A percentile compares a stretch with the other conserved stretches of the same genome.
Conservation (phyloP, 148 eudicot genomes). For the Bassia scoparia region DNA sequence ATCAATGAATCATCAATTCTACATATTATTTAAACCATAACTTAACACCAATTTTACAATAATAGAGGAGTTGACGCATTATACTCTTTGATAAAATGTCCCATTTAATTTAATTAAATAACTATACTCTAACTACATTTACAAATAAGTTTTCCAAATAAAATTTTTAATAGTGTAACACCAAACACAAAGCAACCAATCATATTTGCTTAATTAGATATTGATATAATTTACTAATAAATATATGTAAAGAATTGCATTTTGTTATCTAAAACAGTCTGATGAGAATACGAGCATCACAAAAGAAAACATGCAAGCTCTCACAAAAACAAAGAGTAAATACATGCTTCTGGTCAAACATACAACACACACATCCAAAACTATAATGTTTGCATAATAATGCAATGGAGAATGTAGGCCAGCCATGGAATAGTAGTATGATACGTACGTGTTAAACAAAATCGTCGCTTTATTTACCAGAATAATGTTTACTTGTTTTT, state of each 20-base stretch:
- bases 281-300: conserved; percentile 15
- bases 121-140: too few relatives aligned
- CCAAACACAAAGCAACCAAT: not conserved
- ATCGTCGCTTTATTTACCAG: not conserved
- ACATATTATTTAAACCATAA: too few relatives aligned
- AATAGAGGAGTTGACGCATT: too few relatives aligned
- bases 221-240: not conserved
- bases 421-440: conserved; percentile 5
- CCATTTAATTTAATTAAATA: too few relatives aligned
- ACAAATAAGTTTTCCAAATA: not conserved
- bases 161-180: not conserved
- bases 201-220: conserved; percentile 11
- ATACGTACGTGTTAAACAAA: not conserved
- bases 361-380: conserved; percentile 15
- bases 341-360: conserved; percentile 26
- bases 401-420: conserved; percentile 17
- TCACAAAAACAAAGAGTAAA: not conserved
- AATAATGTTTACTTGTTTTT: not conserved
- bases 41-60: too few relatives aligned
- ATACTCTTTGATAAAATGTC: too few relatives aligned
- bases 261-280: conserved; percentile 17
- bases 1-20: too few relatives aligned
- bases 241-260: not conserved
- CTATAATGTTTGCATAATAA: not conserved
- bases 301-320: conserved; percentile 5